These are phyloP conservation scores for Scheffersomyces parashehatae DNA, from an alignment of 1,139 yeast species.

Conservation along the genomic window DNA sequence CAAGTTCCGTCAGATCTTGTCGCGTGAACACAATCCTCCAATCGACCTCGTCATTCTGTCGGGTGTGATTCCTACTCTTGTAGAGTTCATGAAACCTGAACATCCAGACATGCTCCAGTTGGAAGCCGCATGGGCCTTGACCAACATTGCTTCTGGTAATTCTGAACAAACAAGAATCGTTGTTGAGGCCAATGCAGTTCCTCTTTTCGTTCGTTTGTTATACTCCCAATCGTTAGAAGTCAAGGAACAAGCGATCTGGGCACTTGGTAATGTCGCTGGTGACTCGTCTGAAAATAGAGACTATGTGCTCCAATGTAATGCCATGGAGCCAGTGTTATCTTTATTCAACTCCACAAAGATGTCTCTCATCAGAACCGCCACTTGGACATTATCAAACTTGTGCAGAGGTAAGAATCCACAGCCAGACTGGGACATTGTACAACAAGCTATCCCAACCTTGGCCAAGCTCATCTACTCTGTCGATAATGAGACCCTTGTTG, in stretches of 20 bases:
- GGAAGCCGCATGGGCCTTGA: constrained; percentile 99
- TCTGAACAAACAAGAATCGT: constrained; percentile 88
- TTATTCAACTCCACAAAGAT: constrained; percentile 81
- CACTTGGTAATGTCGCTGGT: constrained; percentile 98
- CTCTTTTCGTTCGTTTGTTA: constrained; percentile 80
- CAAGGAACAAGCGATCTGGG: constrained; percentile 99
- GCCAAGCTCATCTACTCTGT: constrained; percentile 87
- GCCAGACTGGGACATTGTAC: constrained; percentile 90
- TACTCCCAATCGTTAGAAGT: constrained; percentile 85
- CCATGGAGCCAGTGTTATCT: constrained; percentile 83
- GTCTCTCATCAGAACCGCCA: constrained; percentile 90
- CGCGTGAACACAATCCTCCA: constrained; percentile 97
- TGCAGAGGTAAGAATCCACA: constrained; percentile 97
- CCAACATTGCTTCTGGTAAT: constrained; percentile 96
- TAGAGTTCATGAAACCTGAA: constrained; percentile 75
- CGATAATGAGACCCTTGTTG: constrained; percentile 91
- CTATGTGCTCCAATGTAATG: constrained; percentile 78
- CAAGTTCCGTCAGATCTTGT: constrained; percentile 87
- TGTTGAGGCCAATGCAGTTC: constrained; percentile 92
- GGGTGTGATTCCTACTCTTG: constrained; percentile 91
- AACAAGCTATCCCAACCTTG: constrained; percentile 86
- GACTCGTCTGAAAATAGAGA: constrained; percentile 91
- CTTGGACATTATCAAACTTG: constrained; percentile 95
- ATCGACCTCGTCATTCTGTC: constrained; percentile 89
- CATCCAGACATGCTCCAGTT: constrained; percentile 88